These are phyloP conservation scores for Botryotinia narcissicola DNA, from an alignment of 2,329 filamentous ascomycete species.

Conservation along the genomic window DNA sequence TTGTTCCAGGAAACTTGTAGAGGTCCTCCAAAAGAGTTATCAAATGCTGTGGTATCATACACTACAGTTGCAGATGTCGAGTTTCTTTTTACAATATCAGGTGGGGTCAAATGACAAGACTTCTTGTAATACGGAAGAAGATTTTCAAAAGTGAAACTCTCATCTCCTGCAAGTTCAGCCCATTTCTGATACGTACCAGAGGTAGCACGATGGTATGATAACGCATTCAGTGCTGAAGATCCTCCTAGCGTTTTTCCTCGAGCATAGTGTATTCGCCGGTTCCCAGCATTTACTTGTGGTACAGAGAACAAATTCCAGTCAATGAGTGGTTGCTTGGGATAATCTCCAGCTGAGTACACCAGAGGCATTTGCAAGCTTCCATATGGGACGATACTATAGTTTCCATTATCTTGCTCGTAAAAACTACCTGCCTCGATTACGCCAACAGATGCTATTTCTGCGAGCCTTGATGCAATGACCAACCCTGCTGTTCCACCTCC, in stretches of 20 bases:
- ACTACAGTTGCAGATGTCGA: background rate
- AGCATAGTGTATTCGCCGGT: conserved; percentile 28
- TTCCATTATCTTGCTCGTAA: conserved; percentile 20
- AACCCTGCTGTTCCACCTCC: conserved; percentile 27
- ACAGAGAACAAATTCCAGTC: conserved; percentile 24
- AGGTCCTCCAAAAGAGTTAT: conserved; percentile 36
- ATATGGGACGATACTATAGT: conserved; percentile 4
- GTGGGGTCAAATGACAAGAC: conserved; percentile 28
- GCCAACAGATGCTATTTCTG: conserved; percentile 20
- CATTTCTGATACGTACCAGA: conserved; percentile 42
- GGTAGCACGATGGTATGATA: conserved; percentile 19
- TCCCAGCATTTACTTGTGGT: conserved; percentile 25
- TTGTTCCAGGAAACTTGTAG: conserved; percentile 45
- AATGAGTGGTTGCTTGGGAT: conserved; percentile 15
- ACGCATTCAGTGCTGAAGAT: conserved; percentile 22
- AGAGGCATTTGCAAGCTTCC: background rate
- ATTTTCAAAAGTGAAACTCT: conserved; percentile 47
- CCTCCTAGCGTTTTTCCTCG: conserved; percentile 41
- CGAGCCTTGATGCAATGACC: conserved; percentile 23
- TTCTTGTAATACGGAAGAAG: conserved; percentile 48
- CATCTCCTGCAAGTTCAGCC: conserved; percentile 44
- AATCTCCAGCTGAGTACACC: conserved; percentile 16
- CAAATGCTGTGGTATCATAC: conserved; percentile 37
- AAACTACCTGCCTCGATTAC: conserved; percentile 27
- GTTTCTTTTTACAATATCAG: conserved; percentile 28